Evolutionary conservation across 1,139 yeast genomes (phyloP).

Genomic region (Eremothecium cymbalariae): DNA sequence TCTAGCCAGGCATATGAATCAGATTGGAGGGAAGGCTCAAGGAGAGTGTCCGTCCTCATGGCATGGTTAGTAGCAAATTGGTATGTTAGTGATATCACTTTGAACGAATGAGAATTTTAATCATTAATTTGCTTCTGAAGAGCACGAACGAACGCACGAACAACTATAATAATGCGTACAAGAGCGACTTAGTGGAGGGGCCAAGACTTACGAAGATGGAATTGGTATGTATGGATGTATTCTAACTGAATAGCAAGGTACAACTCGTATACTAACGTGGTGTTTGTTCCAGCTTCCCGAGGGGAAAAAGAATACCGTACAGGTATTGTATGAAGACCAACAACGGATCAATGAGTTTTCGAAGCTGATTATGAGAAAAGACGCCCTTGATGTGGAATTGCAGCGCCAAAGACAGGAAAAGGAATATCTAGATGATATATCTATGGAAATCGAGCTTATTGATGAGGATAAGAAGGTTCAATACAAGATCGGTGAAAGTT

Average conservation of each 20-base stretch:
- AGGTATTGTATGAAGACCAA: slow-evolving; percentile 86
- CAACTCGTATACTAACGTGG: slow-evolving; percentile 45
- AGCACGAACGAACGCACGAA: too few species aligned
- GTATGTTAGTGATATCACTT: too few species aligned
- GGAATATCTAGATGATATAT: slow-evolving; percentile 81
- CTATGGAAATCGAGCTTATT: slow-evolving; percentile 74
- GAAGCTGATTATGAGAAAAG: slow-evolving; percentile 64
- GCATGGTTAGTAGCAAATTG: too few species aligned
- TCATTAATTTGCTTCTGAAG: too few species aligned
- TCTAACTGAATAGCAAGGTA: too few species aligned
- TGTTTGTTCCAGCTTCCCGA: slow-evolving; percentile 53
- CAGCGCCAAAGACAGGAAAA: slow-evolving; percentile 55
- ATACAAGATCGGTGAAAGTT: slow-evolving; percentile 62
- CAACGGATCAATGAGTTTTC: slow-evolving; percentile 82
- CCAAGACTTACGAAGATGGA: too few species aligned
- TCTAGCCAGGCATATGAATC: too few species aligned
- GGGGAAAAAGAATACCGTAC: slow-evolving; percentile 60
- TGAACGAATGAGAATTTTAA: too few species aligned
- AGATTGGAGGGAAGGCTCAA: too few species aligned
- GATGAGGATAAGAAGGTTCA: slow-evolving; percentile 63
- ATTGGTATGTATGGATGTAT: slow-evolving; percentile 2
- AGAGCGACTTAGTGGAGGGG: too few species aligned
- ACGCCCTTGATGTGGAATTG: slow-evolving; percentile 46
- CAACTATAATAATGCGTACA: too few species aligned
- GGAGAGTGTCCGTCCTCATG: too few species aligned